Conservation (phyloP, 805 yeast genomes). For the Zygotorulaspora chibaensis region DNA sequence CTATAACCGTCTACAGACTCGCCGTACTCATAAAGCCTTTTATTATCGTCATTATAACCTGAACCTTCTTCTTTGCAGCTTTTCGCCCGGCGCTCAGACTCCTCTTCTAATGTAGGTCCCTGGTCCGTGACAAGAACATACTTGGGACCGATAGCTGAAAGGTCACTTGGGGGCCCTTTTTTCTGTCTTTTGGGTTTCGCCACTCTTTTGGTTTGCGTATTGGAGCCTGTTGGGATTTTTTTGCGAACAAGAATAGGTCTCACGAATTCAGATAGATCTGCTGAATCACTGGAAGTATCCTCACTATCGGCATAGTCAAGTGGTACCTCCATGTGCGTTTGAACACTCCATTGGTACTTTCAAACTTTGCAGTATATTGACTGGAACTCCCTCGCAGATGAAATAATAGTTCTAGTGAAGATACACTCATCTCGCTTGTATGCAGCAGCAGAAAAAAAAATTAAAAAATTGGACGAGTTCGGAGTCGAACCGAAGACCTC, state of each 20-base stretch:
- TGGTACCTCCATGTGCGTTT: neutral
- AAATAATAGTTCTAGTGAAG: too few species aligned
- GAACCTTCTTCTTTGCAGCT: neutral
- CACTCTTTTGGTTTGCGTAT: neutral
- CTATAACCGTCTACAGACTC: slow-evolving; percentile 18
- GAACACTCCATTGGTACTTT: neutral
- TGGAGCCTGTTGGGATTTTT: neutral
- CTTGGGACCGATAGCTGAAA: neutral
- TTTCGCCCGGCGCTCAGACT: neutral
- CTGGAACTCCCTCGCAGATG: too few species aligned
- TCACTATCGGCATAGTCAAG: slow-evolving; percentile 1
- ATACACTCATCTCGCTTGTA: too few species aligned
- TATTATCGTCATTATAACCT: neutral
- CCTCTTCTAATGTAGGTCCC: neutral
- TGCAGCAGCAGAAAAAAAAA: too few species aligned
- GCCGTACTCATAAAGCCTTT: slow-evolving; percentile 16
- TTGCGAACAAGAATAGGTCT: slow-evolving; percentile 1
- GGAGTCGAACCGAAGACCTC: slow-evolving; percentile 74
- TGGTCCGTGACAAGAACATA: neutral
- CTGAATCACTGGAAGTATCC: neutral
- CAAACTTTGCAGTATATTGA: too few species aligned
- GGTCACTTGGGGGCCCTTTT: neutral
- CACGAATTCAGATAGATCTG: neutral
- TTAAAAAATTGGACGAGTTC: slow-evolving; percentile 55
- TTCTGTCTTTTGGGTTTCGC: neutral